Percentiles rank a stretch among this genome's conserved stretches.
Conservation (phyloP, 2,329 filamentous ascomycete species). For the Microthyrium microscopicum region DNA sequence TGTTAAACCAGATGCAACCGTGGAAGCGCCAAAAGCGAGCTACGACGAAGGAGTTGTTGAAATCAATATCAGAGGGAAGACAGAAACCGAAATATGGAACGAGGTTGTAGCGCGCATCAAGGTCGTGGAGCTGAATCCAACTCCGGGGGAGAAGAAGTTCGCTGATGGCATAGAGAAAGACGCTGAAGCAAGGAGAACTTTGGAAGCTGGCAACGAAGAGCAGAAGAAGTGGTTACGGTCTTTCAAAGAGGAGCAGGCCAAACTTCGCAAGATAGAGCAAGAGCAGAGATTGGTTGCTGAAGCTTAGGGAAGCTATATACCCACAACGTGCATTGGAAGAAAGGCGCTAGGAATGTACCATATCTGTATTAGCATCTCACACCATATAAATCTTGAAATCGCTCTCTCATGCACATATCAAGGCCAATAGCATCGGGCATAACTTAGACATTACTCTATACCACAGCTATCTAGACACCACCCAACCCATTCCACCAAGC, state of each 20-base stretch:
- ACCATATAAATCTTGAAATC: background rate
- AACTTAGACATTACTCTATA: background rate
- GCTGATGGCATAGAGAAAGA: slow-evolving; percentile 41
- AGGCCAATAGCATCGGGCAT: background rate
- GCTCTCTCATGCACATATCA: background rate
- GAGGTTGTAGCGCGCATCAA: slow-evolving; percentile 46
- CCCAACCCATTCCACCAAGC: slow-evolving; percentile 29
- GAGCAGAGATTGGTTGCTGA: background rate
- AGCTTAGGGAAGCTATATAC: too few species aligned
- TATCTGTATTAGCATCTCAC: too few species aligned
- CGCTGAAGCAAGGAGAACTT: too few species aligned
- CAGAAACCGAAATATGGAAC: slow-evolving; percentile 44
- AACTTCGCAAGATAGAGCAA: background rate
- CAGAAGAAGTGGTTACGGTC: too few species aligned
- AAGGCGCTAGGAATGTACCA: too few species aligned
- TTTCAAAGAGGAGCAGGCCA: background rate
- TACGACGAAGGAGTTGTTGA: slow-evolving; percentile 21
- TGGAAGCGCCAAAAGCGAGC: slow-evolving; percentile 12
- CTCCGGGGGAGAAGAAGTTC: slow-evolving; percentile 41
- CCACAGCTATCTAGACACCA: slow-evolving; percentile 9
- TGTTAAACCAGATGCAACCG: slow-evolving; percentile 14
- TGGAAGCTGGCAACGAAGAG: too few species aligned
- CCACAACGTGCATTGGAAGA: too few species aligned
- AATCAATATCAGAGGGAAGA: slow-evolving; percentile 43
- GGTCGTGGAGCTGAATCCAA: slow-evolving; percentile 40